A percentile compares a stretch with the other conserved stretches of the same genome.
phyloP scores from a whole-genome alignment of 2,329 filamentous ascomycete genomes.

The Aulographum hederae region DNA sequence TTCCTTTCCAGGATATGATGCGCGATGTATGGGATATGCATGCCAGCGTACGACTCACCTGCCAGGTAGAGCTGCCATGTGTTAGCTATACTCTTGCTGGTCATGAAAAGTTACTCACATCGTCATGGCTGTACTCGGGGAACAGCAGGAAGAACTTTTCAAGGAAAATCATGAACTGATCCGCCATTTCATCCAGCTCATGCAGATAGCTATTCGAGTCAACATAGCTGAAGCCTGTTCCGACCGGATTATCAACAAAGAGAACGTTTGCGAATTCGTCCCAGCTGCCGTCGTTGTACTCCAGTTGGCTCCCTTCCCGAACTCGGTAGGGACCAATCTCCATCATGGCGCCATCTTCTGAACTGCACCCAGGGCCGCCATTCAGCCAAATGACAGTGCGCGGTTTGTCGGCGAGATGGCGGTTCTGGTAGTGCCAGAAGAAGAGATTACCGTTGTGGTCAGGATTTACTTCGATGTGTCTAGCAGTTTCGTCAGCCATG shows the following conservation, averaged over 20 bases:
- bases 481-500: conserved; percentile 18
- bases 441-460: conserved; percentile 85
- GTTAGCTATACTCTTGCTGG: no score
- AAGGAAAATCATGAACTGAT: conserved; percentile 72
- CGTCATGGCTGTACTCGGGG: conserved; percentile 77
- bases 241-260: conserved; percentile 94
- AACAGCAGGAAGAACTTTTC: conserved; percentile 86
- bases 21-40: conserved; percentile 96
- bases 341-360: conserved; percentile 91
- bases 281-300: conserved; percentile 89
- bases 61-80: conserved; percentile 94
- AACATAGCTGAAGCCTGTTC: conserved; percentile 90
- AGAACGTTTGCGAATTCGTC: conserved; percentile 94
- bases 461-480: conserved; percentile 77
- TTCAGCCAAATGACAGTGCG: conserved; percentile 94
- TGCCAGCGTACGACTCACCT: conserved; percentile 91
- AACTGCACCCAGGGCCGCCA: conserved; percentile 90
- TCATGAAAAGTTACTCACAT: conserved; percentile 45
- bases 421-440: conserved; percentile 96
- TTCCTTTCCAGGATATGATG: conserved; percentile 79
- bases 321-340: conserved; percentile 88
- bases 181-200: conserved; percentile 75
- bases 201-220: conserved; percentile 73
- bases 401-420: conserved; percentile 81
- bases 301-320: conserved; percentile 51